These are phyloP conservation scores for Globisporangium yorkense DNA, from an alignment of 352 stramenopile genomes.

Conservation along the genomic window DNA sequence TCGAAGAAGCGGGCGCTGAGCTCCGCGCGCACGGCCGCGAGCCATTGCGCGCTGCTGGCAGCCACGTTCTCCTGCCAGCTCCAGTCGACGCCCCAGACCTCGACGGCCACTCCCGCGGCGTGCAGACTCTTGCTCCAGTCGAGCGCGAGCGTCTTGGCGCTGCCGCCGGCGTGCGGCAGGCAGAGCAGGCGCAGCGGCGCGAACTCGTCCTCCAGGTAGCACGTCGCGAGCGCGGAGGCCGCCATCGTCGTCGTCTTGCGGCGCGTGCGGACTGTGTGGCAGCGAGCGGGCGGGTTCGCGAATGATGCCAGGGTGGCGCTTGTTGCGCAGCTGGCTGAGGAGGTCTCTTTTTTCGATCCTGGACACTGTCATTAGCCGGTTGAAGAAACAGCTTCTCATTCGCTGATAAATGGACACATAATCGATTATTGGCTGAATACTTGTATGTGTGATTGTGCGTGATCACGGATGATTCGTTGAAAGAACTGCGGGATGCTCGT, in stretches of 20 bases:
- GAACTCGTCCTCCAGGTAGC: constrained; percentile 59
- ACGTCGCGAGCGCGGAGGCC: constrained; percentile 36
- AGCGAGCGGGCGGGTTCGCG: not conserved
- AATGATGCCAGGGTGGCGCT: not conserved
- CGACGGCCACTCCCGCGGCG: constrained; percentile 25
- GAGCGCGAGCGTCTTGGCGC: constrained; percentile 32
- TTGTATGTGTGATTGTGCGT: no score
- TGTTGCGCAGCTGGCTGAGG: no score
- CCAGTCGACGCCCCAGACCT: constrained; percentile 70
- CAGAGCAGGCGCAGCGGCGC: constrained; percentile 58
- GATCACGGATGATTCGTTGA: no score
- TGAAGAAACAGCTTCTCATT: no score
- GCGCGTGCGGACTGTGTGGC: no score
- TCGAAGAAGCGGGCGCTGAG: constrained; percentile 58
- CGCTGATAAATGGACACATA: no score
- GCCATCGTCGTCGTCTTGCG: constrained; percentile 11
- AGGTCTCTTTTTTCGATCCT: no score
- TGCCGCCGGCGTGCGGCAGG: constrained; percentile 48
- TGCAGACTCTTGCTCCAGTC: constrained; percentile 40
- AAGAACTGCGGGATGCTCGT: no score
- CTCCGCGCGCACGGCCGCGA: constrained; percentile 31
- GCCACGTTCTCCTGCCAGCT: constrained; percentile 15
- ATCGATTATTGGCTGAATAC: no score
- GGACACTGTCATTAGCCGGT: no score
- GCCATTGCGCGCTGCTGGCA: constrained; percentile 18